These are phyloP conservation scores for Avicennia marina DNA, from an alignment of 257 asterid genomes.

Conservation along the genomic window DNA sequence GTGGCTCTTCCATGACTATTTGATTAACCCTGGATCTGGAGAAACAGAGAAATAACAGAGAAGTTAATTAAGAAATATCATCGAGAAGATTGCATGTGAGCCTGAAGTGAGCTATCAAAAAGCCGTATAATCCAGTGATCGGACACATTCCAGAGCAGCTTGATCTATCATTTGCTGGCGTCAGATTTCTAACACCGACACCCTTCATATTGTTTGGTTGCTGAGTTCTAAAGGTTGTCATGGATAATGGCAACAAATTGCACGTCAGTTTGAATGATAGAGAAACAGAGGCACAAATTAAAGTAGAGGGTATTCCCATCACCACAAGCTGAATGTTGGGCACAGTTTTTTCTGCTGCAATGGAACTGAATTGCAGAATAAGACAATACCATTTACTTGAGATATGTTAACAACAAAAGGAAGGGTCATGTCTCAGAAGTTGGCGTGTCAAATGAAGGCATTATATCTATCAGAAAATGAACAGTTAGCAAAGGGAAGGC, in stretches of 20 bases:
- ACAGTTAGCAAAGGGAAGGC: background rate
- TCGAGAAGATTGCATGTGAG: conserved; percentile 2
- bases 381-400: background rate
- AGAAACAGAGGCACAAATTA: background rate
- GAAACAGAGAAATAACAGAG: background rate
- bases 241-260: background rate
- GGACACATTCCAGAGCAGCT: background rate
- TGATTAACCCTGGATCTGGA: background rate
- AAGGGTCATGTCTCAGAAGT: background rate
- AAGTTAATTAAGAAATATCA: background rate
- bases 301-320: background rate
- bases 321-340: background rate
- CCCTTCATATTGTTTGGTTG: background rate
- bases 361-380: background rate
- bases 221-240: conserved; percentile 1
- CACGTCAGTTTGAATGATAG: conserved; percentile 6
- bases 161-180: background rate
- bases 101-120: background rate
- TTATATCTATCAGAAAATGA: background rate
- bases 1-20: background rate
- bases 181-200: background rate
- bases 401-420: background rate
- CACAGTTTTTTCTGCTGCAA: background rate
- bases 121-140: background rate
- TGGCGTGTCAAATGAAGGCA: conserved; percentile 1